Percentiles rank a stretch among this genome's conserved stretches.
Conservation (phyloP, 2,329 filamentous ascomycete species). For the Rhinocladiella mackenziei region DNA sequence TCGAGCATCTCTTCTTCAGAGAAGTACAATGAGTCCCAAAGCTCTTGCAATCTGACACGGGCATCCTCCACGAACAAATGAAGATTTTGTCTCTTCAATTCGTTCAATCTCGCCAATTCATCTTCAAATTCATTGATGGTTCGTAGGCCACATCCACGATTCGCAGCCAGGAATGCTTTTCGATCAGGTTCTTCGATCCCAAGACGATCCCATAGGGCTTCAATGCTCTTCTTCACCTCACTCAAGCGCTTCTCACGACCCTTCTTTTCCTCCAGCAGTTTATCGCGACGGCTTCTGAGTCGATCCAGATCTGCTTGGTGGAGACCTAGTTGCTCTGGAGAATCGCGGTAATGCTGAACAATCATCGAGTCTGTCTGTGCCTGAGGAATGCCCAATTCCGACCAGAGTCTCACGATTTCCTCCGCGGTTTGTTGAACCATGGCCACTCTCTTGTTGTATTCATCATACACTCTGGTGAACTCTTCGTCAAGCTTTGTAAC, state of each 20-base stretch:
- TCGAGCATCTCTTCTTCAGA: conserved; percentile 99
- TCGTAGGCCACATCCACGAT: conserved; percentile 84
- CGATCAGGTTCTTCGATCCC: conserved; percentile 77
- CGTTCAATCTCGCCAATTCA: conserved; percentile 78
- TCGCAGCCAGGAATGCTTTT: conserved; percentile 78
- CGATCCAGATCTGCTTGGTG: conserved; percentile 79
- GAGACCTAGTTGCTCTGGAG: conserved; percentile 88
- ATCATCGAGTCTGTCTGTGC: conserved; percentile 85
- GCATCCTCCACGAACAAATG: conserved; percentile 96
- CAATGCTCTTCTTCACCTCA: conserved; percentile 73
- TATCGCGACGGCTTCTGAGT: conserved; percentile 71
- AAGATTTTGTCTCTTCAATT: conserved; percentile 90
- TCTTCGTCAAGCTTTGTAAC: conserved; percentile 82
- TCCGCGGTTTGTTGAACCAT: conserved; percentile 72
- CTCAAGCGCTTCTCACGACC: conserved; percentile 71
- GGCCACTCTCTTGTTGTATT: conserved; percentile 79
- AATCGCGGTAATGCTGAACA: conserved; percentile 81
- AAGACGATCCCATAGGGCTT: conserved; percentile 82
- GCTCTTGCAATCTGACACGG: conserved; percentile 80
- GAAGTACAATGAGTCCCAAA: conserved; percentile 92
- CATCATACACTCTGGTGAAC: conserved; percentile 92
- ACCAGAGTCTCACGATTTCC: conserved; percentile 91
- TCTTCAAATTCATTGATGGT: conserved; percentile 96
- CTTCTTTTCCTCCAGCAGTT: conserved; percentile 82
- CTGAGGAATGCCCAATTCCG: conserved; percentile 88